Evolutionary conservation across 176 grass and related monocot species (phyloP).

Genomic region (Eremochloa ophiuroides): DNA sequence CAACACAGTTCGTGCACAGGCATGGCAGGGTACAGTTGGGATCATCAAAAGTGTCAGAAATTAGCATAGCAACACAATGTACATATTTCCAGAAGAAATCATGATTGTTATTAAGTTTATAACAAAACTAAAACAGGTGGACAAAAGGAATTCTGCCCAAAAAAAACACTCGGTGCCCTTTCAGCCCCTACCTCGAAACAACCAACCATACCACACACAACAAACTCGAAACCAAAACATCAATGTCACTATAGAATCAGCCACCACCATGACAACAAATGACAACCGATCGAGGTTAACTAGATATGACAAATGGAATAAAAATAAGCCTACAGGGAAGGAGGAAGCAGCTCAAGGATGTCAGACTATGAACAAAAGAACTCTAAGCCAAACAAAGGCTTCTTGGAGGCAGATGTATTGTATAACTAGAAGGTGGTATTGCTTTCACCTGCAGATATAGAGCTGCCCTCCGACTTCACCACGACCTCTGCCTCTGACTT

Average conservation of each 20-base stretch:
- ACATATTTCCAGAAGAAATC: background rate
- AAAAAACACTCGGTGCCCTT: slow-evolving; percentile 27
- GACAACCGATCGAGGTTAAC: slow-evolving; percentile 38
- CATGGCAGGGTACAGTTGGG: background rate
- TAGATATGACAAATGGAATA: slow-evolving; percentile 57
- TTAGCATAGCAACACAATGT: slow-evolving; percentile 28
- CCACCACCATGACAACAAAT: background rate
- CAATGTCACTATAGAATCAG: slow-evolving; percentile 27
- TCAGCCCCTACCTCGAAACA: slow-evolving; percentile 21
- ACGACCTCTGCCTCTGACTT: slow-evolving; percentile 65
- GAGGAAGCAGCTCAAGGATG: slow-evolving; percentile 28
- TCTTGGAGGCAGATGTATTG: slow-evolving; percentile 31
- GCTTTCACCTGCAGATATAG: slow-evolving; percentile 75
- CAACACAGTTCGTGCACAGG: background rate
- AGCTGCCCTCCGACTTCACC: slow-evolving; percentile 65
- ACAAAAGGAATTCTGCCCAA: slow-evolving; percentile 16
- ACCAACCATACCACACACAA: slow-evolving; percentile 25
- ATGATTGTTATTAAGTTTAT: slow-evolving; percentile 14
- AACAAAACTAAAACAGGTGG: slow-evolving; percentile 23
- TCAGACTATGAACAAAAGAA: slow-evolving; percentile 71
- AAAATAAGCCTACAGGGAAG: slow-evolving; percentile 33
- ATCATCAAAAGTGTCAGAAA: background rate
- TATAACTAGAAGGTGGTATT: slow-evolving; percentile 64
- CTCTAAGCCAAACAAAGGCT: slow-evolving; percentile 11
- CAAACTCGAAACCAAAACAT: slow-evolving; percentile 43